Conservation (phyloP, 495 filamentous ascomycete genomes). For the Aspergillus nidulans region DNA sequence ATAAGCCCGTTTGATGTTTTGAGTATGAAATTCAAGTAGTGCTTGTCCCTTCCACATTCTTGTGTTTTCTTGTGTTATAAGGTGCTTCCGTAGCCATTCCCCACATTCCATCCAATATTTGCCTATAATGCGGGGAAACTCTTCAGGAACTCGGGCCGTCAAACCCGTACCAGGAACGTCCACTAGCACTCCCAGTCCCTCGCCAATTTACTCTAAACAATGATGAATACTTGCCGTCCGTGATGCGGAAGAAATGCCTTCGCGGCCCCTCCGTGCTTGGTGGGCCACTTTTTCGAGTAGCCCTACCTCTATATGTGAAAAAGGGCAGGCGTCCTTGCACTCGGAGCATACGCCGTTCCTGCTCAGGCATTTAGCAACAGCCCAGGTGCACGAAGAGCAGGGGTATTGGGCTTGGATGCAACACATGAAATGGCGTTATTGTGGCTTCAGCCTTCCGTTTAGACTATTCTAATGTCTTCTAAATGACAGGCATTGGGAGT, state of each 20-base stretch:
- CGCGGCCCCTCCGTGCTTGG: too few relatives aligned
- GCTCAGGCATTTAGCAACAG: background rate
- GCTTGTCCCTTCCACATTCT: too few relatives aligned
- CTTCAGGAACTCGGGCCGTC: conserved; percentile 3
- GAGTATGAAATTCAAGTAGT: too few relatives aligned
- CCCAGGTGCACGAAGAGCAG: too few relatives aligned
- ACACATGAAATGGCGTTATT: too few relatives aligned
- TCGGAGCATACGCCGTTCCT: background rate
- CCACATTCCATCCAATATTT: background rate
- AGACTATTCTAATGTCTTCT: too few relatives aligned
- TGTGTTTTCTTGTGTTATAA: background rate
- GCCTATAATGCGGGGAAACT: background rate
- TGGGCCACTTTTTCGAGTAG: background rate
- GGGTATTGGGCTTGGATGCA: too few relatives aligned
- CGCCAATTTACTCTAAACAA: background rate
- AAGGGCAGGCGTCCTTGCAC: background rate
- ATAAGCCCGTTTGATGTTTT: too few relatives aligned
- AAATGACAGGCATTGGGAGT: too few relatives aligned
- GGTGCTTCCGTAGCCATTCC: background rate
- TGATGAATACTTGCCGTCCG: background rate
- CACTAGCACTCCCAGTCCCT: background rate
- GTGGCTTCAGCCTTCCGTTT: too few relatives aligned
- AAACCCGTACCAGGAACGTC: conserved; percentile 1
- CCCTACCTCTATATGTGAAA: conserved; percentile 5
- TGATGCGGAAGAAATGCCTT: background rate